Base-by-base conservation (phyloP, 1,139 yeast species). In the Blastobotrys malaysiensis region DNA sequence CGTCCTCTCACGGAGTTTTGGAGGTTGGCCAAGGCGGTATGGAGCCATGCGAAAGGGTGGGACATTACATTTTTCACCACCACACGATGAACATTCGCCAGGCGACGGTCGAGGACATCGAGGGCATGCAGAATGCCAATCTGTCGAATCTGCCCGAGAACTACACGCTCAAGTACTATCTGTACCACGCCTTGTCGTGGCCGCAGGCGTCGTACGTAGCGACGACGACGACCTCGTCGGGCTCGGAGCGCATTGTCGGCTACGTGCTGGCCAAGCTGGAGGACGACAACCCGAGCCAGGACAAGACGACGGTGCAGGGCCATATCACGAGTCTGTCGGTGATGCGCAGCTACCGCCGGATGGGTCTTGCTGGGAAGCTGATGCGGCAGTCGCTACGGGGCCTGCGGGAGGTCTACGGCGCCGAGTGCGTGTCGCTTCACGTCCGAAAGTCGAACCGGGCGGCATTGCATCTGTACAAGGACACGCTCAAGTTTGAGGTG, bases 171-270 rank as follows among this genome's bases (percentile, higher is more conserved):
- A 91, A 91, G 72, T 93, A 91, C 72, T 93, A 91, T 71, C 80
- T 95, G 79, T 93, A 93, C 70, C 99, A 93, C 70, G 80, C 90
- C 18, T 75, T 91, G 55, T 86, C 97, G 46, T 93, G 99, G 99
- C 99, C 99, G 1, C 97, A 93, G 69, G 95, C 96, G 6, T 88
- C 97, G 51, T 93, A 85, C 74, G 99, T 93, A 39, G 99, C 99
- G 21, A 86, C 95, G 1, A 88, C 95, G 1, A 83, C 79, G 1
- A 80, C 76, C 52, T 64, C 71, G 13, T 69, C 66, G 22, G 77
- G 73, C 21, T 72, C 70, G 21, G 96, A 88, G 68, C 86, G 88
- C 62, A 79, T 93, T 49, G 95, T 93, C 43, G 99, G 99, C 3
- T 95, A 93, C 68, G 98, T 89, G 3, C 77, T 93, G 61, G 96